phyloP scores from a whole-genome alignment of 192 early-diverging fungal species.

The Pecoramyces ruminantium region DNA sequence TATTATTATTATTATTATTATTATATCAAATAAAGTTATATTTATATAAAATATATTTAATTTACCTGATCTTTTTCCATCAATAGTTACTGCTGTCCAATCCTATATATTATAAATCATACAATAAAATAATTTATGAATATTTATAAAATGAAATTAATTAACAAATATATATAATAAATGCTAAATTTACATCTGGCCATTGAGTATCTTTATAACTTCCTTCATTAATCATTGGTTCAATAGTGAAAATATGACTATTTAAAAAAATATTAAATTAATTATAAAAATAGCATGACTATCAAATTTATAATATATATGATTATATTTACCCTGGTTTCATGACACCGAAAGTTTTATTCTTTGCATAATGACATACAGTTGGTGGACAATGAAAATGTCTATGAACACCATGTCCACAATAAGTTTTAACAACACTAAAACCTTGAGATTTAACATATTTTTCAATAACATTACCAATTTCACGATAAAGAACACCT shows the following conservation, averaged over 20 bases:
- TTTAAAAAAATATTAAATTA: neutral
- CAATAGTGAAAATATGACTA: constrained; percentile 68
- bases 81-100: constrained; percentile 46
- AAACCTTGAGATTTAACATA: constrained; percentile 70
- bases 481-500: constrained; percentile 75
- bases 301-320: too few relatives aligned
- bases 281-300: too few relatives aligned
- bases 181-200: constrained; percentile 1
- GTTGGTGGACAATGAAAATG: constrained; percentile 83
- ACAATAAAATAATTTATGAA: constrained; percentile 42
- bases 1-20: neutral
- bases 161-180: constrained; percentile 30
- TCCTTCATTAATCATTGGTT: constrained; percentile 98
- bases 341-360: constrained; percentile 91
- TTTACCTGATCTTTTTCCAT: constrained; percentile 64
- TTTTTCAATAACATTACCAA: constrained; percentile 79
- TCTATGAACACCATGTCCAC: constrained; percentile 77
- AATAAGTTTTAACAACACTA: constrained; percentile 80
- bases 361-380: constrained; percentile 87
- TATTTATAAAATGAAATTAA: constrained; percentile 9
- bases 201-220: constrained; percentile 38
- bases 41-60: neutral
- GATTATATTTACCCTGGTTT: constrained; percentile 66
- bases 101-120: neutral
- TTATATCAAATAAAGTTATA: neutral